Conservation (phyloP, 2,329 filamentous ascomycete species). For the Metarhizium rileyi region DNA sequence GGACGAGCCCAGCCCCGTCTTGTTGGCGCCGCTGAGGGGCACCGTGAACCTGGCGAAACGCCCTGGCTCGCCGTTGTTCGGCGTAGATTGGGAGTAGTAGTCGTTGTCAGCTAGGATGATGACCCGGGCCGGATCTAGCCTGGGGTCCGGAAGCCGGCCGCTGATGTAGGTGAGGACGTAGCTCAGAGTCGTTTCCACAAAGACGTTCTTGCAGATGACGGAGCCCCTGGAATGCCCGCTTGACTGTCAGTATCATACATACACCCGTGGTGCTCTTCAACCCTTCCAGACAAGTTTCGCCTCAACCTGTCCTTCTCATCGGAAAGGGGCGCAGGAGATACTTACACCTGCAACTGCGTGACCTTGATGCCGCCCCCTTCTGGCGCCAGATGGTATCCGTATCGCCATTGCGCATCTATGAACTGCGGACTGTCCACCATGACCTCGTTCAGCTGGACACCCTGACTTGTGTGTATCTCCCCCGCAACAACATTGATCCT, state of each 20-base stretch:
- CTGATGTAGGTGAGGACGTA: slow-evolving; percentile 80
- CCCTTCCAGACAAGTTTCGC: no score
- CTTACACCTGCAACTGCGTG: slow-evolving; percentile 70
- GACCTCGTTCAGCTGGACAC: slow-evolving; percentile 60
- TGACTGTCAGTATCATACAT: no score
- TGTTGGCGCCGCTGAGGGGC: slow-evolving; percentile 69
- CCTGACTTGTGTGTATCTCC: slow-evolving; percentile 47
- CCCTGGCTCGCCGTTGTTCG: slow-evolving; percentile 17
- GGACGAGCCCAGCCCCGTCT: slow-evolving; percentile 91
- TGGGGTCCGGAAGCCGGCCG: slow-evolving; percentile 27
- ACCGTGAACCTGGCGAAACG: slow-evolving; percentile 74
- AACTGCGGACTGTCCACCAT: slow-evolving; percentile 91
- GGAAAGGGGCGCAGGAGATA: no score
- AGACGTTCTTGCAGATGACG: slow-evolving; percentile 54
- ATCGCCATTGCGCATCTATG: slow-evolving; percentile 75
- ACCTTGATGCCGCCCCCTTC: slow-evolving; percentile 71
- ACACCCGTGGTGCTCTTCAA: no score
- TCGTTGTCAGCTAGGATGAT: slow-evolving; percentile 91
- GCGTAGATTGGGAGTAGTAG: slow-evolving; percentile 69
- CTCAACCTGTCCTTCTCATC: no score
- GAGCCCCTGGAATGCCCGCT: slow-evolving; percentile 37
- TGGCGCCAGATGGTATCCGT: slow-evolving; percentile 63
- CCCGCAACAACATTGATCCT: slow-evolving; percentile 56
- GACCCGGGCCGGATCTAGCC: slow-evolving; percentile 60
- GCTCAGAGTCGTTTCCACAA: slow-evolving; percentile 83